Conservation (phyloP, 176 grass and related monocot species). For the Oryza brachyantha region DNA sequence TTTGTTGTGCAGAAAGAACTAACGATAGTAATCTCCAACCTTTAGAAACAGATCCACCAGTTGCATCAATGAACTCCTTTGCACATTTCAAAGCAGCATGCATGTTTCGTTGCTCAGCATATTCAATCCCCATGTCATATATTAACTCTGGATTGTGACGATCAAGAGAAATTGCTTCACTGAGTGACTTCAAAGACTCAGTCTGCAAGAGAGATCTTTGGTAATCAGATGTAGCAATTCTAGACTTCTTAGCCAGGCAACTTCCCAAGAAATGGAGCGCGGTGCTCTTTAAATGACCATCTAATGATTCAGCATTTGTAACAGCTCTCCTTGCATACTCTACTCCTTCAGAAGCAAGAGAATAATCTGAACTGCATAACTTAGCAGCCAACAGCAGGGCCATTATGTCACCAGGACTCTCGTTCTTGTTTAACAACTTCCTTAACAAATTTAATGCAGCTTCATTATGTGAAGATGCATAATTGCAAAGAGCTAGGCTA, state of each 20-base stretch:
- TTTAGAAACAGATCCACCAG: slow-evolving; percentile 83
- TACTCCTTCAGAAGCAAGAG: slow-evolving; percentile 77
- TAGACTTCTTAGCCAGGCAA: slow-evolving; percentile 75
- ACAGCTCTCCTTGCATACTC: slow-evolving; percentile 79
- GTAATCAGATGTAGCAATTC: slow-evolving; percentile 74
- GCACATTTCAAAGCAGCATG: slow-evolving; percentile 76
- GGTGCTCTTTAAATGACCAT: slow-evolving; percentile 71
- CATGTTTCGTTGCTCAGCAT: slow-evolving; percentile 88
- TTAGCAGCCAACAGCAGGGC: slow-evolving; percentile 79
- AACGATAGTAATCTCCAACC: slow-evolving; percentile 88
- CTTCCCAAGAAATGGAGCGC: slow-evolving; percentile 71
- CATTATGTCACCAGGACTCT: slow-evolving; percentile 72
- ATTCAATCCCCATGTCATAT: slow-evolving; percentile 79
- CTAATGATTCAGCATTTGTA: slow-evolving; percentile 36
- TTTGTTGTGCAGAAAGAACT: slow-evolving; percentile 86
- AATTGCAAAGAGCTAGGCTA: slow-evolving; percentile 78
- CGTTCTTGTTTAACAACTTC: slow-evolving; percentile 75
- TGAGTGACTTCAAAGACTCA: slow-evolving; percentile 80
- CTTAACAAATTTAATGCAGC: slow-evolving; percentile 79
- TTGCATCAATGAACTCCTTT: slow-evolving; percentile 85
- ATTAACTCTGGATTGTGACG: slow-evolving; percentile 59
- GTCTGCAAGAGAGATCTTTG: slow-evolving; percentile 74
- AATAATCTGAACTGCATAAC: slow-evolving; percentile 63
- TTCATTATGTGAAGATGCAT: slow-evolving; percentile 53
- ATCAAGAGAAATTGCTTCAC: slow-evolving; percentile 58